A percentile compares a stretch with the other conserved stretches of the same genome.
phyloP scores from a whole-genome alignment of 2,329 filamentous ascomycete genomes.

The Stagonosporopsis tanaceti region DNA sequence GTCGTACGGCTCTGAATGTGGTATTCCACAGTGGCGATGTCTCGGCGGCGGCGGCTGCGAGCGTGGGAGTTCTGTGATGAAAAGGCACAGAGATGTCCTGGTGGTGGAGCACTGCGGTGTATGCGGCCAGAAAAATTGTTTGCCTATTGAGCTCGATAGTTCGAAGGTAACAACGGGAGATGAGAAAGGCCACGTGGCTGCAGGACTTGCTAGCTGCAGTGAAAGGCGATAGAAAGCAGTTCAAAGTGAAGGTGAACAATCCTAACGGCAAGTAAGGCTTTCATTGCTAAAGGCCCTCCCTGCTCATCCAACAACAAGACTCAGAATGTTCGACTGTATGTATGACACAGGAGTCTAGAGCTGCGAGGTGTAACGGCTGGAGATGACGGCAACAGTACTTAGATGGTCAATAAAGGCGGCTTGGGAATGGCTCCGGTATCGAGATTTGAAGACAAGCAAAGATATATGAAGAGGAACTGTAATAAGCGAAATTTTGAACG shows the following conservation, averaged over 20 bases:
- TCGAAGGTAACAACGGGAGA: neutral
- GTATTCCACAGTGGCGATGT: neutral
- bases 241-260: neutral
- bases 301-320: too few species aligned
- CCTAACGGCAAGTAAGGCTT: neutral
- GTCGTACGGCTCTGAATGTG: neutral
- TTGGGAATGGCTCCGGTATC: too few species aligned
- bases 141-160: neutral
- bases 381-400: too few species aligned
- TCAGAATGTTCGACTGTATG: too few species aligned
- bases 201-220: neutral
- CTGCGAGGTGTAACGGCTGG: too few species aligned
- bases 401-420: too few species aligned
- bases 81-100: too few species aligned
- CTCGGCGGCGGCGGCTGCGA: neutral
- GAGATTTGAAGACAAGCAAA: too few species aligned
- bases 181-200: neutral
- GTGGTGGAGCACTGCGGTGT: neutral
- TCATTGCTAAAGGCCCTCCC: too few species aligned
- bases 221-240: neutral
- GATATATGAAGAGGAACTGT: too few species aligned
- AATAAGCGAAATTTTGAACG: too few species aligned
- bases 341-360: too few species aligned
- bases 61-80: neutral
- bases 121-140: neutral